Conservation (phyloP, 257 asterid species). For the Lycium ferocissimum region DNA sequence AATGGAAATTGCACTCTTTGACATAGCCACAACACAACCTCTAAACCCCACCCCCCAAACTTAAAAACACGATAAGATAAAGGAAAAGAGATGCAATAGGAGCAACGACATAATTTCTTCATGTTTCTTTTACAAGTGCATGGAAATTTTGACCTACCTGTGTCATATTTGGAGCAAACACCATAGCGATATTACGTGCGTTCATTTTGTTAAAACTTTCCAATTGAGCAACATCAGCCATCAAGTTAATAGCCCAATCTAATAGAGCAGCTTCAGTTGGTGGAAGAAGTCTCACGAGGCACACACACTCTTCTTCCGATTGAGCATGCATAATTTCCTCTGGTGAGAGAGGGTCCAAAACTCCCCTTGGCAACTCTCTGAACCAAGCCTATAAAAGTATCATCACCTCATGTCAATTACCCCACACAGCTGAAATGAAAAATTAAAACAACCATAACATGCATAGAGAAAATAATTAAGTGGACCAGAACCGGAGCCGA, state of each 20-base stretch:
- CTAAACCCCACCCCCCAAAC: not conserved
- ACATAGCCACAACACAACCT: not conserved
- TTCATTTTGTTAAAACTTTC: constrained; percentile 83
- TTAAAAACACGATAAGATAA: not conserved
- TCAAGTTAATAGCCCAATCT: constrained; percentile 89
- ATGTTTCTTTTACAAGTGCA: not conserved
- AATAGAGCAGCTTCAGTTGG: constrained; percentile 76
- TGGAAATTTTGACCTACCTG: constrained; percentile 50
- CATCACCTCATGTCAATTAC: not conserved
- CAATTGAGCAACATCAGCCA: constrained; percentile 93
- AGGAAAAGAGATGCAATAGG: not conserved
- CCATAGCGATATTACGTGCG: constrained; percentile 88
- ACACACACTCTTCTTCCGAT: constrained; percentile 74
- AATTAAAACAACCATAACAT: not conserved
- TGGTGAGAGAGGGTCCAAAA: constrained; percentile 76
- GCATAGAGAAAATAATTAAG: not conserved
- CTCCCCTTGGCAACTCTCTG: constrained; percentile 83
- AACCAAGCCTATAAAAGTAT: constrained; percentile 67
- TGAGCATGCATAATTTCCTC: constrained; percentile 80
- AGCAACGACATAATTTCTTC: not conserved
- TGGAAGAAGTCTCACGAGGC: constrained; percentile 73
- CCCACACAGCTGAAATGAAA: not conserved
- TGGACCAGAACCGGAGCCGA: no score
- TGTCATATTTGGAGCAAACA: constrained; percentile 95
- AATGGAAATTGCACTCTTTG: not conserved